Percentiles rank a stretch among this genome's conserved stretches.
Evolutionary conservation across 192 early-diverging fungal species (phyloP).

Genomic region (Jimgerdemannia flammicorona): DNA sequence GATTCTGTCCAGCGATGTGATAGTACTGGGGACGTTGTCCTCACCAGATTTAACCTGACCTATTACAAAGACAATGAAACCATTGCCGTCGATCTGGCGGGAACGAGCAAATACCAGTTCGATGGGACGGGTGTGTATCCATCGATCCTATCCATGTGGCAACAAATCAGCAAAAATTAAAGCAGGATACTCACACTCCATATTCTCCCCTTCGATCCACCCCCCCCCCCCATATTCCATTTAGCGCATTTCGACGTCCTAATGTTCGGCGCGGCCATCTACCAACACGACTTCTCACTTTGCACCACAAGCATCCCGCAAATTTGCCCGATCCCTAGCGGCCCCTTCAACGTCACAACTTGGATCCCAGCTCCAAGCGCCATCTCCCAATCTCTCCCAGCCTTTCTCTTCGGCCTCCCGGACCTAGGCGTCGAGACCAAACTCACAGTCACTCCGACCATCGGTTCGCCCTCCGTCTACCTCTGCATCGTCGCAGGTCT

Average conservation of each 20-base stretch:
- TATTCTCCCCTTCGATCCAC: no score
- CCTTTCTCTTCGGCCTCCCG: constrained; percentile 9
- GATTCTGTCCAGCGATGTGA: constrained; percentile 11
- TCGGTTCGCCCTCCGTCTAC: background rate
- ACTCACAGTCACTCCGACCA: constrained; percentile 1
- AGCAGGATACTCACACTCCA: no score
- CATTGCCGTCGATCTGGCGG: constrained; percentile 1
- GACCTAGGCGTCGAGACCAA: constrained; percentile 8
- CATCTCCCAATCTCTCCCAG: background rate
- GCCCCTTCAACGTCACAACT: constrained; percentile 5
- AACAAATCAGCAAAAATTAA: no score
- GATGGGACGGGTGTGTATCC: background rate
- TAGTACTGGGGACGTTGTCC: constrained; percentile 2
- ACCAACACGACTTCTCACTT: background rate
- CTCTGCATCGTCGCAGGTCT: constrained; percentile 9
- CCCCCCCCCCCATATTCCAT: background rate
- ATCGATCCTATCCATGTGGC: background rate
- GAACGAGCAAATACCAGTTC: background rate
- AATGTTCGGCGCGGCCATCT: constrained; percentile 3
- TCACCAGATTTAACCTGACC: constrained; percentile 10
- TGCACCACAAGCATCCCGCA: constrained; percentile 1
- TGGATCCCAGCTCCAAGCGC: background rate
- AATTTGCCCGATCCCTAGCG: constrained; percentile 10
- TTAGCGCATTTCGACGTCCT: constrained; percentile 1
- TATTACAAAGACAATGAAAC: constrained; percentile 3